Evolutionary conservation across 2,329 filamentous ascomycete genomes (phyloP), one percentile per base, ranked within the genome.

Genomic region (Aureobasidium sp.): DNA sequence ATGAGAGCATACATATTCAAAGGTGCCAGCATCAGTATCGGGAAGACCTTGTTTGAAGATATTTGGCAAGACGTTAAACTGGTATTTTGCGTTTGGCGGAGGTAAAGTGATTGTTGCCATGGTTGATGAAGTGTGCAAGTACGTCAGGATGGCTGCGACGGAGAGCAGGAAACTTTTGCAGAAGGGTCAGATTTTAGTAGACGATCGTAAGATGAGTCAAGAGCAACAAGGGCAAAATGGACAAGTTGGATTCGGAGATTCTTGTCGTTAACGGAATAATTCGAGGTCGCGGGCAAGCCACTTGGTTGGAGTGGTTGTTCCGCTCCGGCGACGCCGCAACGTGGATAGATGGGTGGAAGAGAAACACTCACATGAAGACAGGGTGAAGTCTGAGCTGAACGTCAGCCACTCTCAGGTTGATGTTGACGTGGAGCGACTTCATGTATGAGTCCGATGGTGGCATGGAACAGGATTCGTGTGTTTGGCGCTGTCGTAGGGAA

Each of bases 1-100:
- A 5, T 3, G 9, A 20, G 9, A 20, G 52, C 62, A 69, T 72
- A 88, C 86, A 69, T 87, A 88, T 72, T 88, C 84, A 71, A 88
- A 89, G 1, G 73, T 79, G 1, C 70, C 74, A 1, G 84, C 73
- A 63, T 83, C 74, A 0, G 85, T 88, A 5, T 75, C 68, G 0
- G 77, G 68, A 29, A 87, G 80, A 68, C 88, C 85, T 68, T 89
- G 86, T 34, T 84, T 74, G 67, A 89, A 89, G 70, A 85, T 83
- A 1, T 80, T 80, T 0, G 72, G 64, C 1, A 82, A 75, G 3
- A 76, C 75, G 23, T 34, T 50, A 26, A 60, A 60, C 6, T 23
- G 8, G 15, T 60, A 60, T 42, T 60, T 72, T 1, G 56, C 56
- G n/a, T 60, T 42, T 36, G 55, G 20, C 10, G 55, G 55, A 68